These are phyloP conservation scores for Solanum lycopersicoides DNA, from an alignment of 257 asterid genomes.

Conservation along the genomic window DNA sequence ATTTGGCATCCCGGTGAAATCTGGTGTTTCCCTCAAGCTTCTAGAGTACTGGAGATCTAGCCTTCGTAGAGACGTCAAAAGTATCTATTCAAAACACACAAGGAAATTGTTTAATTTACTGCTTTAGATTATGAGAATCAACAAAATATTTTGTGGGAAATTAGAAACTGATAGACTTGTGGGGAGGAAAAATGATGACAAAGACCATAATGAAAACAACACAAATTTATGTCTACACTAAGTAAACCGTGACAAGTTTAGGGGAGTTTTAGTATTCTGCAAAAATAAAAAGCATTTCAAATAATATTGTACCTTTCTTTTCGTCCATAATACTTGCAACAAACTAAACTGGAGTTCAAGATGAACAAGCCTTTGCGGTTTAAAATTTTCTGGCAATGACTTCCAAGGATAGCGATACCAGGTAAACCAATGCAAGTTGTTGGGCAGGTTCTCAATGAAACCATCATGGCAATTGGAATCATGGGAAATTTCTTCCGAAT, in stretches of 20 bases:
- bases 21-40: background rate
- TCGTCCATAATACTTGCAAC: background rate
- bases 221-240: background rate
- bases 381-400: background rate
- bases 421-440: background rate
- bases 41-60: background rate
- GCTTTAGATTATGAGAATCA: too few relatives aligned
- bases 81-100: background rate
- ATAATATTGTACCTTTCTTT: background rate
- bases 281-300: too few relatives aligned
- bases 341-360: background rate
- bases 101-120: background rate
- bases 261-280: background rate
- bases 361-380: background rate
- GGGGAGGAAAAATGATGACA: too few relatives aligned
- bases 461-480: background rate
- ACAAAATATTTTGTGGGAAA: too few relatives aligned
- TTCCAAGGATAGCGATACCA: background rate
- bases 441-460: background rate
- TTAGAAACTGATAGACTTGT: too few relatives aligned
- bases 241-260: too few relatives aligned
- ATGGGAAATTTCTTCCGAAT: too few relatives aligned
- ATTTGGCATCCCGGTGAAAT: background rate
- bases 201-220: too few relatives aligned
- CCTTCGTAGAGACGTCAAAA: background rate